These are phyloP conservation scores for Saccharum spontaneum DNA, from an alignment of 176 grass and related monocot species.

Conservation along the genomic window DNA sequence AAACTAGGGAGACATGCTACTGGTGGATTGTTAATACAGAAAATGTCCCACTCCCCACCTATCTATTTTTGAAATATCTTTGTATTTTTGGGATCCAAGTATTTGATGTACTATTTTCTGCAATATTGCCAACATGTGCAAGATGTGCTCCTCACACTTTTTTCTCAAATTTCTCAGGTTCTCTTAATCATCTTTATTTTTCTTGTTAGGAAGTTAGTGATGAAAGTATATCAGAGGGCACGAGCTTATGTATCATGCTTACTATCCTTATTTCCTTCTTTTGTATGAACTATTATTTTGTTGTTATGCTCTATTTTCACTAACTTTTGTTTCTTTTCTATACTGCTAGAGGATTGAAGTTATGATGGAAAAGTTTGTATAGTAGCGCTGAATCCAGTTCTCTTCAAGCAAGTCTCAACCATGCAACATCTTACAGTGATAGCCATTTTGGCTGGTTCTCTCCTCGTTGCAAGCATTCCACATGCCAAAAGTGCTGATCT, in stretches of 20 bases:
- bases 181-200: constrained; percentile 20
- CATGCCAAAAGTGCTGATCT: constrained; percentile 64
- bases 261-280: constrained; percentile 7
- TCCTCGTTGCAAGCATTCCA: constrained; percentile 52
- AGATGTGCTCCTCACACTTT: not conserved
- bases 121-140: not conserved
- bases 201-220: constrained; percentile 29
- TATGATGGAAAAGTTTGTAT: constrained; percentile 23
- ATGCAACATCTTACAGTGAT: constrained; percentile 42
- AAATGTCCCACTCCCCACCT: not conserved
- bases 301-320: not conserved
- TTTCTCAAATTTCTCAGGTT: constrained; percentile 19
- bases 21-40: not conserved
- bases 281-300: constrained; percentile 11
- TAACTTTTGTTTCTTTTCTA: constrained; percentile 31
- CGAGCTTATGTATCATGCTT: constrained; percentile 45
- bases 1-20: not conserved
- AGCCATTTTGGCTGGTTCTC: constrained; percentile 35
- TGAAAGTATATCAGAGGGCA: constrained; percentile 25
- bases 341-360: constrained; percentile 38
- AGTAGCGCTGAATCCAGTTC: constrained; percentile 5
- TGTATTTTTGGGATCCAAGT: not conserved
- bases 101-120: not conserved
- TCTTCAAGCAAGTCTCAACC: constrained; percentile 33
- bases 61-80: not conserved